Conservation (phyloP, 345 rosid species). For the Excoecaria cochinchinensis region DNA sequence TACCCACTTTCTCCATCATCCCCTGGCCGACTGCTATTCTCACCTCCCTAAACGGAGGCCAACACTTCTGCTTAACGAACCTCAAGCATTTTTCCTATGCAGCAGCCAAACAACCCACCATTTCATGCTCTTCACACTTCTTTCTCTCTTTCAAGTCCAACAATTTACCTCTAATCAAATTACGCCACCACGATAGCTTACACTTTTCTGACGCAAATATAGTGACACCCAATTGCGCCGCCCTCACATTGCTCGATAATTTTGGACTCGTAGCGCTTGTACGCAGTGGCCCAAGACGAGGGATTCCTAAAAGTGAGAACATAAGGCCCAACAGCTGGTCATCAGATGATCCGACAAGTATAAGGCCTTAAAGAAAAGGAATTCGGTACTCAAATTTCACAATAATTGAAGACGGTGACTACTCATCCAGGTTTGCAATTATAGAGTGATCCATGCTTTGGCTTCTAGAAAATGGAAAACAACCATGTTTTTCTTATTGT, state of each 20-base stretch:
- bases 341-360: slow-evolving; percentile 40
- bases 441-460: too few species aligned
- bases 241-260: slow-evolving; percentile 69
- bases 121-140: slow-evolving; percentile 72
- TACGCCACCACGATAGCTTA: slow-evolving; percentile 77
- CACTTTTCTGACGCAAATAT: slow-evolving; percentile 68
- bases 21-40: slow-evolving; percentile 43
- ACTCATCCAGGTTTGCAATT: slow-evolving; percentile 1
- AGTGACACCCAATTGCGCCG: slow-evolving; percentile 82
- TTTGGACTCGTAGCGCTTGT: slow-evolving; percentile 41
- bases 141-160: slow-evolving; percentile 58
- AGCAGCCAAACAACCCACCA: slow-evolving; percentile 56
- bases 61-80: slow-evolving; percentile 61
- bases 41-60: slow-evolving; percentile 56
- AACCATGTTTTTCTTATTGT: too few species aligned
- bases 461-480: too few species aligned
- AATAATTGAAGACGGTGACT: slow-evolving; percentile 50
- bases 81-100: slow-evolving; percentile 62
- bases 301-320: slow-evolving; percentile 67
- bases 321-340: slow-evolving; percentile 30
- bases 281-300: slow-evolving; percentile 61
- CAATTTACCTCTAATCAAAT: slow-evolving; percentile 30
- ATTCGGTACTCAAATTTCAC: slow-evolving; percentile 50
- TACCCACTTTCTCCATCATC: slow-evolving; percentile 23
- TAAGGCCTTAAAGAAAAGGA: slow-evolving; percentile 69